Evolutionary conservation across 257 asterid species (phyloP), one percentile per base, ranked within the genome.

Genomic region (Lavandula angustifolia): DNA sequence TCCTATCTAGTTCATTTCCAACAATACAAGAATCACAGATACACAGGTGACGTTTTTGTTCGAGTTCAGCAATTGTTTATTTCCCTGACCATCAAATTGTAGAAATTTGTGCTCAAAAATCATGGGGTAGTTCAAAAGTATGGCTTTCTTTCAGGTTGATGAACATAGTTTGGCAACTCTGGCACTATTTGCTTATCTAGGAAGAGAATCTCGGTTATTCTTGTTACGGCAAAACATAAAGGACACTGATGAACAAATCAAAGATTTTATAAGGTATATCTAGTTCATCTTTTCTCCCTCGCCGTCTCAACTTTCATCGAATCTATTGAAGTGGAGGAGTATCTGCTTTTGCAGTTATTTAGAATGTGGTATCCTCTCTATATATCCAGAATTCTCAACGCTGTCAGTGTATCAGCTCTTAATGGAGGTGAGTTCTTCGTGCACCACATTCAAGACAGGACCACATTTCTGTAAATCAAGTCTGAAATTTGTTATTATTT

Each of bases 171-270:
- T 89, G 83, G 84, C 87, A 56, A 83, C 85, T 14, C 59, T 87
- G 33, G 95, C 89, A 11, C 83, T 89, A 58, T 89, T 89, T 74
- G 84, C 87, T 37, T 84, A 84, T 74, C 77, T 89, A 47, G 96
- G 96, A 76, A 81, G 91, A 80, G 91, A 84, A 74, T 79, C 96
- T 27, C 81, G 96, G 54, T 66, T 82, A 55, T 86, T 81, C 78
- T 81, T 89, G 70, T 76, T 80, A 29, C 73, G 83, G 72, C 79
- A 82, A 75, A 76, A 81, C 35, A 70, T 89, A 56, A 78, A 80
- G 72, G 96, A 86, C 68, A 68, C 77, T 33, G 89, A 87, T 47
- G 89, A 83, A 60, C 89, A 77, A 33, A 75, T 84, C 42, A 75
- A 76, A 49, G 83, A 84, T 72, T 77, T 88, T 69, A 76, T 88